Evolutionary conservation across 1,139 yeast genomes (phyloP), one percentile per base, ranked within the genome.

Genomic region (Meyerozyma smithsonii): DNA sequence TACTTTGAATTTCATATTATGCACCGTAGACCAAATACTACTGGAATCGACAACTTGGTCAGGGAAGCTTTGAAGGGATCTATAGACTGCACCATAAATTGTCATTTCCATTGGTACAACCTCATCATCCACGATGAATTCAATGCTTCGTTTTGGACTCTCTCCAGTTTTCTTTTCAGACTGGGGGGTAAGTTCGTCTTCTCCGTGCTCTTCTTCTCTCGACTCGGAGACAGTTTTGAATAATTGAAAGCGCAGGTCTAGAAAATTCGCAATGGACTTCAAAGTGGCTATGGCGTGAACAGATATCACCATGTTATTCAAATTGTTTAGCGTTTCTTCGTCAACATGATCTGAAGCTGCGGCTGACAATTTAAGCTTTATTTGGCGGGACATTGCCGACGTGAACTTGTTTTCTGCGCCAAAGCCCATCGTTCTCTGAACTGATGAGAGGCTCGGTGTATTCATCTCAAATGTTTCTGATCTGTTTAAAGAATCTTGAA

Each of bases 231-330:
- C 32, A 18, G 50, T 55, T 14, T 58, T 63, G 19, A 61, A 38
- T 28, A 65, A 51, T 23, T 48, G 49, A 12, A 65, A 48, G 39
- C 69, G 52, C 38, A 59, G 69, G 35, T 57, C 76, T 45, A 83
- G 61, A 52, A 86, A 88, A 2, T 79, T 74, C 39, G 79, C 82
- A 32, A 90, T 71, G 1, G 90, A 78, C 43, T 74, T 77, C 55
- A 88, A 83, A 0, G 96, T 84, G 0, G 96, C 95, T 50, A 89
- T 82, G 0, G 95, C 95, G 56, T 89, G 96, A n/a, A 86, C 85
- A 14, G 90, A 74, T 15, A 89, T 63, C 25, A 79, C 62, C 52
- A 82, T 55, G 28, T 66, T 65, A 28, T 65, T 65, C 48, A 68
- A 52, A 6, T 53, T 55, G 1, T 59, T 52, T 1, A 73, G 67